Evolutionary conservation across 768 basidiomycete species (phyloP).

Genomic region (Boletus vinaceobasis): DNA sequence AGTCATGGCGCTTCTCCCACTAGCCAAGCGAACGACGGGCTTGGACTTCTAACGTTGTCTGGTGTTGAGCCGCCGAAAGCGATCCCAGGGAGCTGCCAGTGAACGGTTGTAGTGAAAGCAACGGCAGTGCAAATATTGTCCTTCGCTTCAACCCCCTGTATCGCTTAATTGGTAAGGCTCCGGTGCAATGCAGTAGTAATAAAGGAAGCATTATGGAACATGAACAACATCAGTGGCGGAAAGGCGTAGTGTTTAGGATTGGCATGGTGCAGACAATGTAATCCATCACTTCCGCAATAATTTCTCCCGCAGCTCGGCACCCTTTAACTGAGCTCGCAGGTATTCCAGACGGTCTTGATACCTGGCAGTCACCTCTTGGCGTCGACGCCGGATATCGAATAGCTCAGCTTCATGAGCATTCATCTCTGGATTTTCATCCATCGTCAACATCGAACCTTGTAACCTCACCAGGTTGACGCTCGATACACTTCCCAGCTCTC

Average conservation of each 20-base stretch:
- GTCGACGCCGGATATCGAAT: slow-evolving; percentile 63
- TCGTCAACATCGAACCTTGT: slow-evolving; percentile 16
- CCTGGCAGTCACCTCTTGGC: slow-evolving; percentile 66
- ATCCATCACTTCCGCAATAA: slow-evolving; percentile 54
- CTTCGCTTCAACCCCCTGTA: background rate
- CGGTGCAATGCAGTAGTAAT: background rate
- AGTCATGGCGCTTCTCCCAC: slow-evolving; percentile 7
- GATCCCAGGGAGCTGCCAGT: too few relatives aligned
- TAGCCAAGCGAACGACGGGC: background rate
- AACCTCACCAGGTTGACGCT: slow-evolving; percentile 52
- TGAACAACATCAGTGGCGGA: slow-evolving; percentile 6
- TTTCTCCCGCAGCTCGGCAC: slow-evolving; percentile 81
- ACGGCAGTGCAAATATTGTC: too few relatives aligned
- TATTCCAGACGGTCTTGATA: slow-evolving; percentile 79
- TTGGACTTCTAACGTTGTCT: background rate
- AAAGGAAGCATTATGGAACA: slow-evolving; percentile 18
- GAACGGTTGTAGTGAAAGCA: background rate
- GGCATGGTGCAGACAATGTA: slow-evolving; percentile 1
- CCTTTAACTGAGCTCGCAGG: slow-evolving; percentile 76
- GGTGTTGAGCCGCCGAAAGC: background rate
- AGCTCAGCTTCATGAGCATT: slow-evolving; percentile 52
- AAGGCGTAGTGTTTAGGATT: background rate
- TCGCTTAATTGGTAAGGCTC: background rate
- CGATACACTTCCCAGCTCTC: slow-evolving; percentile 38
- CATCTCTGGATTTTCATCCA: slow-evolving; percentile 37